Conservation (phyloP, 169 alveolate genomes). For the Cryptosporidium parvum region DNA sequence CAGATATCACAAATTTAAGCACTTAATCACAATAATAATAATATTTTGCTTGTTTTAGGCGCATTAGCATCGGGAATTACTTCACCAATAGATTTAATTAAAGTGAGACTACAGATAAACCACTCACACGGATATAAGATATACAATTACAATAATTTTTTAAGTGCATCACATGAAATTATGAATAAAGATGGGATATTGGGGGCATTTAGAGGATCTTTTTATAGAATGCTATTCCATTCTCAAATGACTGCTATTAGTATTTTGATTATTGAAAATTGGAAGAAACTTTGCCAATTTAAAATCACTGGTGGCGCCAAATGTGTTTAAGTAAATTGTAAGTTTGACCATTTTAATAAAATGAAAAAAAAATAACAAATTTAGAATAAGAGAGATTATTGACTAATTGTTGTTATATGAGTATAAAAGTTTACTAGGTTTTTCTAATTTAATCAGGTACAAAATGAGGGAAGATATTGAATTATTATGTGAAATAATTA, state of each 20-base stretch:
- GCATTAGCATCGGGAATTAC: background rate
- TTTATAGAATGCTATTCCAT: conserved; percentile 10
- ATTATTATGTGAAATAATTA: conserved; percentile 45
- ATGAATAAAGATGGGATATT: background rate
- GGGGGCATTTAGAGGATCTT: background rate
- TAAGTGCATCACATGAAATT: background rate
- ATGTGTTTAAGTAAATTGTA: no score
- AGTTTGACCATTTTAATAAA: background rate
- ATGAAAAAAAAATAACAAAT: background rate
- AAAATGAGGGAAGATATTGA: conserved; percentile 66
- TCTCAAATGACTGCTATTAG: conserved; percentile 4
- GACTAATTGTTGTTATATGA: background rate
- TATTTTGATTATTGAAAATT: background rate
- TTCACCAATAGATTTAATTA: background rate
- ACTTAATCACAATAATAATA: no score
- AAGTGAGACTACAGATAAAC: background rate
- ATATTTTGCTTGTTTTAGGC: background rate
- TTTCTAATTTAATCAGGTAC: background rate
- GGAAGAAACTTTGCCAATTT: background rate
- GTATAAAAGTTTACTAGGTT: background rate
- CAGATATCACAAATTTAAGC: background rate
- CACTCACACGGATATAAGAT: background rate
- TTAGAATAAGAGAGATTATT: background rate
- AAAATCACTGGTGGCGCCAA: background rate
- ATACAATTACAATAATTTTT: background rate